Percentiles rank a stretch among this genome's conserved stretches.
Evolutionary conservation across 1,284 basidiomycete genomes (phyloP).

Genomic region (Pulveroboletus sp.): DNA sequence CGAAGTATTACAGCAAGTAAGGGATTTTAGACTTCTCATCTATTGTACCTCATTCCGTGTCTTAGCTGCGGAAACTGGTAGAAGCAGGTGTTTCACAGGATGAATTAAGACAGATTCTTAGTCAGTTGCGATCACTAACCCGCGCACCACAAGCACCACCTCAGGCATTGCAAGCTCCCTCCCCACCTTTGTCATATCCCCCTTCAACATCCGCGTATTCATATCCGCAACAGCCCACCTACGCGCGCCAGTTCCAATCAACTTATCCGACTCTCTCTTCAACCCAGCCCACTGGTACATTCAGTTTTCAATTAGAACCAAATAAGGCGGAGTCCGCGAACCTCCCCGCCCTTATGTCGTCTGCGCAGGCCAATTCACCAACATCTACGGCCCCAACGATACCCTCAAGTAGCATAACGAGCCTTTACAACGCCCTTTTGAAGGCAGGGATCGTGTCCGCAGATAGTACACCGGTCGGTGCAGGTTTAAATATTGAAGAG

Average conservation of each 20-base stretch:
- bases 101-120: slow-evolving; percentile 78
- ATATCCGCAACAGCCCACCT: slow-evolving; percentile 35
- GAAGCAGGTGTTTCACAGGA: slow-evolving; percentile 78
- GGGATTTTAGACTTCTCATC: slow-evolving; percentile 20
- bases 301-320: slow-evolving; percentile 26
- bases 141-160: slow-evolving; percentile 43
- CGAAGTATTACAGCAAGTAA: slow-evolving; percentile 71
- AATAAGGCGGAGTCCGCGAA: slow-evolving; percentile 36
- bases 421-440: slow-evolving; percentile 64
- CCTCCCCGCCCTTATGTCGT: slow-evolving; percentile 31
- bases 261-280: slow-evolving; percentile 17
- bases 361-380: slow-evolving; percentile 25
- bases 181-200: slow-evolving; percentile 29
- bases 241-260: slow-evolving; percentile 25
- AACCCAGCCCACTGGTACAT: slow-evolving; percentile 21
- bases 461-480: slow-evolving; percentile 51
- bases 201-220: slow-evolving; percentile 33
- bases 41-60: slow-evolving; percentile 10
- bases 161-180: slow-evolving; percentile 31
- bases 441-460: slow-evolving; percentile 74
- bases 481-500: slow-evolving; percentile 46
- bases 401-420: slow-evolving; percentile 50
- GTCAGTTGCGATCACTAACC: slow-evolving; percentile 70
- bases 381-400: slow-evolving; percentile 33
- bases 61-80: slow-evolving; percentile 73